Conservation (phyloP, 495 filamentous ascomycete species). For the Glutinoglossum americanum region DNA sequence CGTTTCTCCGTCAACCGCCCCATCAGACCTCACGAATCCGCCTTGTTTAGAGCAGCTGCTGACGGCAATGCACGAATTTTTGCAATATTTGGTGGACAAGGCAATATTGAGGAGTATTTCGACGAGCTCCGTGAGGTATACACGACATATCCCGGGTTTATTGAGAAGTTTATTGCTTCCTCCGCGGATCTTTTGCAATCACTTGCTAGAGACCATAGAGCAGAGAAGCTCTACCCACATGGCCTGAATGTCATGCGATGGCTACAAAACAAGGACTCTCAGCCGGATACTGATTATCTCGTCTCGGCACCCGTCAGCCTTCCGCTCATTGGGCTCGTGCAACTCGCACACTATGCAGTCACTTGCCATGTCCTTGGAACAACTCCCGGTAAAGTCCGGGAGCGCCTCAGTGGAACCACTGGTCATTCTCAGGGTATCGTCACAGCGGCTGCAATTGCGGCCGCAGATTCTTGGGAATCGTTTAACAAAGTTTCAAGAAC, state of each 20-base stretch:
- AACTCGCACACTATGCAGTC: constrained; percentile 82
- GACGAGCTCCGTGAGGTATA: constrained; percentile 86
- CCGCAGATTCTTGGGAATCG: constrained; percentile 71
- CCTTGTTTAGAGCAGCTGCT: constrained; percentile 67
- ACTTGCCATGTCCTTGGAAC: constrained; percentile 76
- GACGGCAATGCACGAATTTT: constrained; percentile 64
- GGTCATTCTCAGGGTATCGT: constrained; percentile 96
- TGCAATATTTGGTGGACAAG: constrained; percentile 93
- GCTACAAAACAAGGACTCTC: constrained; percentile 67
- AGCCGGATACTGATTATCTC: constrained; percentile 87
- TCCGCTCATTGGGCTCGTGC: constrained; percentile 85
- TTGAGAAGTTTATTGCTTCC: constrained; percentile 59
- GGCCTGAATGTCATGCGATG: constrained; percentile 84
- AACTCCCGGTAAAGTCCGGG: constrained; percentile 65
- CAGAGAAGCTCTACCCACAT: constrained; percentile 88
- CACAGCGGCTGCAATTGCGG: constrained; percentile 77
- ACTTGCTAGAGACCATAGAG: constrained; percentile 66
- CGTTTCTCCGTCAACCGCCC: constrained; percentile 61
- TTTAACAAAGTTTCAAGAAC: constrained; percentile 57
- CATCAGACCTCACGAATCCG: constrained; percentile 77
- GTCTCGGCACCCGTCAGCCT: constrained; percentile 94
- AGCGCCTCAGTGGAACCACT: constrained; percentile 65
- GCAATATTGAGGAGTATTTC: constrained; percentile 98
- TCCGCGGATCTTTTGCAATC: constrained; percentile 64
- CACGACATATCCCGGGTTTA: constrained; percentile 70